Evolutionary conservation across 192 early-diverging fungal species (phyloP), one percentile per base, ranked within the genome.

Genomic region (Linnemannia schmuckeri): DNA sequence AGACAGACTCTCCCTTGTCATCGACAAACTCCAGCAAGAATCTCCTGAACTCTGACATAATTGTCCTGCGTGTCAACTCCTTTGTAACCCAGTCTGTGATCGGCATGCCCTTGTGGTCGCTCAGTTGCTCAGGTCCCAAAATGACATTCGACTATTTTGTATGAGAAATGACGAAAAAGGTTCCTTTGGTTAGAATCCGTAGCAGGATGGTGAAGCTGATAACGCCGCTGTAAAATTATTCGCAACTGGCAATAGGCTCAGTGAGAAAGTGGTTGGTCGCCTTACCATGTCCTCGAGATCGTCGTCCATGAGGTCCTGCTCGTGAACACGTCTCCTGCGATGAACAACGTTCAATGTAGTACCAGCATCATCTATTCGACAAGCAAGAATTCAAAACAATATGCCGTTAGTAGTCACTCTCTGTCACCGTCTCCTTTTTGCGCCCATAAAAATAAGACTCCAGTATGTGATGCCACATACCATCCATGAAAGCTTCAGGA

Each of bases 21-120:
- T 97, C 94, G n/a, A 95, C 93, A 85, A 93, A 98, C 13, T 95
- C 96, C 20, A 95, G 92, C 54, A 99, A 89, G 83, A 99, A 99
- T 74, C 94, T 92, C 35, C 94, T 92, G 90, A 99, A 98, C 83
- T 98, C 96, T 47, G 95, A 90, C 75, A 93, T 92, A 46, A 98
- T 97, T 17, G 96, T 94, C 79, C 94, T 93, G 6, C 97, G 93
- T 5, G 96, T 94, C 4, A 94, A 95, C 41, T 97, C 93, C 92
- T 96, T 94, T 72, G 91, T 92, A 33, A 99, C 94, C 93, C 95
- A 99, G 37, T 97, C 97, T 38, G 91, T 91, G 49, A 98, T 93
- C 17, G 94, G 89, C 27, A 94, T 85, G 22, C 96, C 96, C 76
- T 97, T 96, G 80, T 98, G 93, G 81, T 97, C 96, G 54, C 91